Evolutionary conservation across 257 asterid genomes (phyloP).

Genomic region (Perilla frutescens): DNA sequence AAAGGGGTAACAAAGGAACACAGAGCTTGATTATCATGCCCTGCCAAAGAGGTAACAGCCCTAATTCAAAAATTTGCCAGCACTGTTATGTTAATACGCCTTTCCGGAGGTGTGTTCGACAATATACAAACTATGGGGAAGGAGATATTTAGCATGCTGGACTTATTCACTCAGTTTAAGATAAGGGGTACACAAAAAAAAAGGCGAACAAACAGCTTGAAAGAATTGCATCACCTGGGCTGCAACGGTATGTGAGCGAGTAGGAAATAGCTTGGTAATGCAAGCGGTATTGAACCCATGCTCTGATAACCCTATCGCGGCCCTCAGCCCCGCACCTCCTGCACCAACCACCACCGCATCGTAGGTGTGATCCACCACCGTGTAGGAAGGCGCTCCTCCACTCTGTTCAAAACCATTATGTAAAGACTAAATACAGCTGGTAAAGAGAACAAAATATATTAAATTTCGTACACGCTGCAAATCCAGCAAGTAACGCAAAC

Average conservation of each 20-base stretch:
- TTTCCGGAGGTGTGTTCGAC: not conserved
- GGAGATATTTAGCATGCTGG: not conserved
- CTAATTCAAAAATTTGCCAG: not conserved
- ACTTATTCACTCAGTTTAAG: not conserved
- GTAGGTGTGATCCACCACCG: slow-evolving; percentile 96
- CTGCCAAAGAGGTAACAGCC: not conserved
- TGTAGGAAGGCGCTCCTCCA: slow-evolving; percentile 72
- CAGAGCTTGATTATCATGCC: not conserved
- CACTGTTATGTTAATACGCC: not conserved
- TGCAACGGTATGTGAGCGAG: slow-evolving; percentile 99
- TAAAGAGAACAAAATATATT: not conserved
- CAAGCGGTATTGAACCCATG: slow-evolving; percentile 99
- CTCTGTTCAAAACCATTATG: slow-evolving; percentile 45
- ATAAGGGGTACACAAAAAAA: not conserved
- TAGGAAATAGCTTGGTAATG: slow-evolving; percentile 95
- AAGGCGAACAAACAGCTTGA: slow-evolving; percentile 16
- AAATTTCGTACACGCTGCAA: not conserved
- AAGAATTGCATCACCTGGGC: slow-evolving; percentile 70
- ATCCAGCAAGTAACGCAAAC: slow-evolving; percentile 1
- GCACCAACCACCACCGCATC: slow-evolving; percentile 99
- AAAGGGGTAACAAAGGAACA: not conserved
- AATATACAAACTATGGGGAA: not conserved
- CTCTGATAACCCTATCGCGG: slow-evolving; percentile 97
- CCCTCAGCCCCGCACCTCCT: slow-evolving; percentile 99
- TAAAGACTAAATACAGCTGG: slow-evolving; percentile 7